These are phyloP conservation scores for Pecoramyces ruminantium DNA, from an alignment of 192 early-diverging fungal genomes.

Conservation along the genomic window DNA sequence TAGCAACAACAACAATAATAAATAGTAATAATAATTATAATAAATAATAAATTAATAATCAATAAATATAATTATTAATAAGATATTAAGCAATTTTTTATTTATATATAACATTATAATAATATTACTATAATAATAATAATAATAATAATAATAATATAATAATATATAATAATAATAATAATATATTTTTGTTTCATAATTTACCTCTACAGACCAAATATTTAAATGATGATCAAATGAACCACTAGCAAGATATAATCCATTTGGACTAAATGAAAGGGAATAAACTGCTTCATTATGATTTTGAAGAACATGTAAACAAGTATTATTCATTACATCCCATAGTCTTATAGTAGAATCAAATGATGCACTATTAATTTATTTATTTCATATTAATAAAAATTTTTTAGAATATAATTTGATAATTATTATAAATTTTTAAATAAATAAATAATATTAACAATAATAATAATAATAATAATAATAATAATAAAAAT, in stretches of 20 bases:
- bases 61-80: no score
- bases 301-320: constrained; percentile 13
- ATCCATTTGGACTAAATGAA: constrained; percentile 60
- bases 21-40: not conserved
- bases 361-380: constrained; percentile 49
- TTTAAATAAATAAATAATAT: not conserved
- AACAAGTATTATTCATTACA: constrained; percentile 38
- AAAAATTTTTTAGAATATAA: not conserved
- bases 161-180: no score
- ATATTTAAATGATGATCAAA: constrained; percentile 64
- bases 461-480: constrained; percentile 7
- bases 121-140: no score
- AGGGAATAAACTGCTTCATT: constrained; percentile 19
- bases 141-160: no score
- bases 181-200: no score
- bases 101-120: no score
- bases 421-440: constrained; percentile 2
- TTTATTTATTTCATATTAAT: not conserved
- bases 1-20: not conserved
- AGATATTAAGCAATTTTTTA: no score
- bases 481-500: constrained; percentile 6
- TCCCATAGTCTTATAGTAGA: constrained; percentile 76
- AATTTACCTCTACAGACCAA: constrained; percentile 41
- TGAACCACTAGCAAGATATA: constrained; percentile 53
- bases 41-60: no score